Evolutionary conservation across 2,329 filamentous ascomycete genomes (phyloP), one percentile per base, ranked within the genome.

Genomic region (Sporothrix variecibatus): DNA sequence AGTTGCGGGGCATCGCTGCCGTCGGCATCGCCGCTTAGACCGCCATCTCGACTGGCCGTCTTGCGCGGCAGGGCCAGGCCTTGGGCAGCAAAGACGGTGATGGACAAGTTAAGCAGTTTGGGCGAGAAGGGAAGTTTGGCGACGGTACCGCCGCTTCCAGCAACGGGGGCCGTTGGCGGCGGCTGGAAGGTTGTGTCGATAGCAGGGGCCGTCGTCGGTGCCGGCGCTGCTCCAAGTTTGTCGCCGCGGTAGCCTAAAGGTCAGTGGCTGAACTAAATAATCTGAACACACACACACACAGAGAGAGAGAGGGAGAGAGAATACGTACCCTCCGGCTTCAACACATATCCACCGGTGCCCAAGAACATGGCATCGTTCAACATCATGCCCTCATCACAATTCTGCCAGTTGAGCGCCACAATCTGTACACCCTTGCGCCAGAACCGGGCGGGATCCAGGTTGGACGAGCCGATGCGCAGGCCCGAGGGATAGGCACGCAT

Each of bases 331-430:
- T 88, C 84, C 0, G 95, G 95, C 82, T 98, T 98, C 56, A 97
- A 86, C 1, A 96, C 90, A 85, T 94, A 98, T 28, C 95, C 95
- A n/a, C 87, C 87, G 0, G 93, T 93, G 12, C 92, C 93, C 1
- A 90, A 88, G 68, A 78, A 78, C 77, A 78, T 78, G 49, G 76
- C 95, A 80, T 96, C 91, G 80, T 98, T 98, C 17, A 97, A 87
- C 95, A 98, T 98, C 91, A 97, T 97, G 43, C 94, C 94, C 78
- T 94, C 92, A 79, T 98, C 94, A 82, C 93, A 91, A 75, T 91
- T 92, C 82, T 98, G 95, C 94, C 95, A 98, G 83, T 98, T 98
- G 75, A 98, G 85, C 0, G 95, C 95, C 1, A 97, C 94, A 78
- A 98, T 92, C 82, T 98, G 95, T 2, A 97, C 92, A 17, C 95